Evolutionary conservation across 345 rosid species (phyloP), one percentile per base, ranked within the genome.

Genomic region (Orychophragmus violaceus): DNA sequence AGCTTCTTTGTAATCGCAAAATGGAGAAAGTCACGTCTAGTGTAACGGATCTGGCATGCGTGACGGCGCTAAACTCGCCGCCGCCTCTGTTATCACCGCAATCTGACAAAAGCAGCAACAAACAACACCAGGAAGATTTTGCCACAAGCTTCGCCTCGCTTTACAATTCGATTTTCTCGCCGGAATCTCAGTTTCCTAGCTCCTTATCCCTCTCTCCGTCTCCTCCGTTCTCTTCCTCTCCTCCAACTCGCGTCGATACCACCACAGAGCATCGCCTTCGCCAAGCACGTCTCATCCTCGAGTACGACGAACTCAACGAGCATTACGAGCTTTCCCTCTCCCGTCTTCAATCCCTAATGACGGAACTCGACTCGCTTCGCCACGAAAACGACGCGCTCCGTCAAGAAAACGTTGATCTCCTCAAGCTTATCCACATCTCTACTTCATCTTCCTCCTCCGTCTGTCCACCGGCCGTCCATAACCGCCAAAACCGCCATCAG

Each of bases 261-360:
- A 64, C 81, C 57, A 84, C 84, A 8, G 91, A 87, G 64, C 69
- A 79, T 52, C 86, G 92, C 37, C 89, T 90, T 37, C 80, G 58
- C 57, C 94, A 90, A 68, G 94, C 94, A 29, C 70, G 87, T 1
- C 86, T 90, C 16, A 75, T 88, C 29, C 79, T 86, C 28, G 95
- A 88, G 75, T 81, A 82, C 72, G 89, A 83, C 39, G 83, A 84
- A 62, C 89, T 86, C 45, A 72, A 72, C 42, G 86, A 90, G 41
- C 84, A 81, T 57, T 82, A 82, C 78, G 87, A 85, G 69, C 81
- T 83, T 54, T 88, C 91, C 60, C 66, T 83, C 37, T 36, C 76
- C 27, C 91, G 87, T 8, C 88, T 90, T 48, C 82, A 71, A 21
- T 69, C 74, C 22, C 76, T 87, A 10, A 62, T 77, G 12, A 69